Evolutionary conservation across 148 eudicot genomes (phyloP).

Genomic region (Heliosperma pusillum): DNA sequence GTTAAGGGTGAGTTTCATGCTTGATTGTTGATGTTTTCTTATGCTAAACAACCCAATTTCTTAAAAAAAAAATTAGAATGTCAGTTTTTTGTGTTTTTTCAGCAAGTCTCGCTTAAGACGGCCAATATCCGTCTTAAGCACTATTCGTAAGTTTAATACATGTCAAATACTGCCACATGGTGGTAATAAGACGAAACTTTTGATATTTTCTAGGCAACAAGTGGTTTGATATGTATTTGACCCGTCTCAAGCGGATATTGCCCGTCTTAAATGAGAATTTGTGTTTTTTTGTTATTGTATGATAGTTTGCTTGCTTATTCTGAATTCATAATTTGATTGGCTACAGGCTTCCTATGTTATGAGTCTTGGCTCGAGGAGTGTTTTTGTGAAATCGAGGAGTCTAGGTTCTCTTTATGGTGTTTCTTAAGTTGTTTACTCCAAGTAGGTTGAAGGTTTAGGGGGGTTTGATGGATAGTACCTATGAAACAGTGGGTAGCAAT

Average conservation of each 20-base stretch:
- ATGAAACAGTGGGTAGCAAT: conserved; percentile 33
- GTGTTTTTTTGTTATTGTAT: neutral
- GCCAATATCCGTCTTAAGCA: too few species aligned
- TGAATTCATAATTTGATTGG: conserved; percentile 3
- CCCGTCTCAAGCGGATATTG: too few species aligned
- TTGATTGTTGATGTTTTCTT: conserved; percentile 2
- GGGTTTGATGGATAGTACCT: conserved; percentile 36
- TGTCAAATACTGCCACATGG: too few species aligned
- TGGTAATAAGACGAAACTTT: too few species aligned
- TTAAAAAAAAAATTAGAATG: neutral
- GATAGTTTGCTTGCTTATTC: conserved; percentile 6
- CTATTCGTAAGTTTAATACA: too few species aligned
- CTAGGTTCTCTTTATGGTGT: conserved; percentile 25
- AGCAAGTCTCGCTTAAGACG: too few species aligned
- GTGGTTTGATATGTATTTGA: too few species aligned
- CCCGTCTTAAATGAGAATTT: too few species aligned
- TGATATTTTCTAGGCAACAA: too few species aligned
- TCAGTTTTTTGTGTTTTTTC: too few species aligned
- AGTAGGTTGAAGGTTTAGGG: conserved; percentile 17
- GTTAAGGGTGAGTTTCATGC: neutral
- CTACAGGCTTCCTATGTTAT: conserved; percentile 23
- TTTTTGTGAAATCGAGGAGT: conserved; percentile 25
- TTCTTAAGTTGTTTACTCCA: conserved; percentile 18
- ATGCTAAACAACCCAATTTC: neutral
- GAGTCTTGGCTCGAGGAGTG: conserved; percentile 4